phyloP scores from a whole-genome alignment of 2,329 filamentous ascomycete species.

The Stagonosporopsis chrysanthemi region DNA sequence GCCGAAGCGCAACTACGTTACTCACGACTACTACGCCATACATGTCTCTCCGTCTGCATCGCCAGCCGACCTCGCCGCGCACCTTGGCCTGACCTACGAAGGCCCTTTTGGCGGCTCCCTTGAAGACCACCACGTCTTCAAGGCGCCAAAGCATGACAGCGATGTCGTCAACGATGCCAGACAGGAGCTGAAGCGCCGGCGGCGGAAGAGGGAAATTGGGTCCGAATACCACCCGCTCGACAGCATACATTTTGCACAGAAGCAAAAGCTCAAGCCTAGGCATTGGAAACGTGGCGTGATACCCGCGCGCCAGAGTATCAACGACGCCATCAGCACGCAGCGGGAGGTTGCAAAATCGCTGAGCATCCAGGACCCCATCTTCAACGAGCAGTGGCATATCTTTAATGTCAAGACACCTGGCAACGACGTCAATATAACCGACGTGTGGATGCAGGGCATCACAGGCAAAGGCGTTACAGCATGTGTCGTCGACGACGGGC shows the following conservation, averaged over 20 bases:
- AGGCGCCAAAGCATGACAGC: conserved; percentile 66
- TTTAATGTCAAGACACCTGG: conserved; percentile 81
- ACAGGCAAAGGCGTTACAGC: conserved; percentile 90
- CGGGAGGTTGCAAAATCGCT: conserved; percentile 61
- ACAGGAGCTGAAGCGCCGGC: conserved; percentile 62
- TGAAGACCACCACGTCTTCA: conserved; percentile 84
- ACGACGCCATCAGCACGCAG: conserved; percentile 58
- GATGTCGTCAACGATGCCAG: conserved; percentile 61
- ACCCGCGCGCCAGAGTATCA: conserved; percentile 38
- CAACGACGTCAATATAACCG: conserved; percentile 96
- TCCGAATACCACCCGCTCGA: conserved; percentile 68
- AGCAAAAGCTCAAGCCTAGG: conserved; percentile 71
- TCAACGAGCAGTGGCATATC: conserved; percentile 94
- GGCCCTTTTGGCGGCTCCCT: conserved; percentile 82
- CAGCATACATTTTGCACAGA: conserved; percentile 78
- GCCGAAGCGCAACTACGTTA: conserved; percentile 73
- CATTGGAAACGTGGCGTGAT: conserved; percentile 65
- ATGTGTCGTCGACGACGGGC: conserved; percentile 92
- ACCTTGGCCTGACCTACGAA: conserved; percentile 80
- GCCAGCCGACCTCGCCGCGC: conserved; percentile 73
- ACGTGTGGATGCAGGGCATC: conserved; percentile 87
- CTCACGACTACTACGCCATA: conserved; percentile 91
- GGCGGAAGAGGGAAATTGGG: conserved; percentile 66
- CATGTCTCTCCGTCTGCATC: conserved; percentile 73
- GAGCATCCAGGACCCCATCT: conserved; percentile 88